These are phyloP conservation scores for Pezicula carpinea DNA, from an alignment of 2,329 filamentous ascomycete genomes.

Conservation along the genomic window DNA sequence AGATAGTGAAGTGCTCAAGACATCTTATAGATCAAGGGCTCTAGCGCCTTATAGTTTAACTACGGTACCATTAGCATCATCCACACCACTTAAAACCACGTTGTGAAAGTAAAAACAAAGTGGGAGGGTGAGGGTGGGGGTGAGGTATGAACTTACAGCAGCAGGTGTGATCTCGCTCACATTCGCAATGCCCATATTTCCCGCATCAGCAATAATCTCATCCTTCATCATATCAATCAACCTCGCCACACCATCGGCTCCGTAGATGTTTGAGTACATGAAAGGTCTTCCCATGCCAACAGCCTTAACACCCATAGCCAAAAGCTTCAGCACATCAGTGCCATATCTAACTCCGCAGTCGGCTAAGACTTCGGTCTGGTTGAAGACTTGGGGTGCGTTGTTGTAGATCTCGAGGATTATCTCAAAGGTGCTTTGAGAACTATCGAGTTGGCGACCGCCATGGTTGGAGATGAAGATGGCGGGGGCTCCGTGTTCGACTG, in stretches of 20 bases:
- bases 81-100: too few species aligned
- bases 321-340: constrained; percentile 54
- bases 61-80: too few species aligned
- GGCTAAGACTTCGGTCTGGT: constrained; percentile 45
- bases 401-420: constrained; percentile 51
- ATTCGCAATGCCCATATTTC: background rate
- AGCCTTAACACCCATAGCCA: constrained; percentile 55
- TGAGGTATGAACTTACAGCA: background rate
- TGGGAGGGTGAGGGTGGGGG: too few species aligned
- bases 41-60: too few species aligned
- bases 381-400: constrained; percentile 13
- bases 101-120: too few species aligned
- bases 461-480: constrained; percentile 37
- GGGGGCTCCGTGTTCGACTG: constrained; percentile 23
- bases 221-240: constrained; percentile 1
- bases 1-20: too few species aligned
- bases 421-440: constrained; percentile 41
- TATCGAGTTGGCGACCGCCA: constrained; percentile 56
- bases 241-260: background rate
- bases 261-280: constrained; percentile 1
- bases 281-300: constrained; percentile 49
- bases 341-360: constrained; percentile 53
- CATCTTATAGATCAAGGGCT: too few species aligned
- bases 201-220: constrained; percentile 1
- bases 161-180: background rate